Conservation (phyloP, 2,329 filamentous ascomycete genomes). For the Diplodia seriata region DNA sequence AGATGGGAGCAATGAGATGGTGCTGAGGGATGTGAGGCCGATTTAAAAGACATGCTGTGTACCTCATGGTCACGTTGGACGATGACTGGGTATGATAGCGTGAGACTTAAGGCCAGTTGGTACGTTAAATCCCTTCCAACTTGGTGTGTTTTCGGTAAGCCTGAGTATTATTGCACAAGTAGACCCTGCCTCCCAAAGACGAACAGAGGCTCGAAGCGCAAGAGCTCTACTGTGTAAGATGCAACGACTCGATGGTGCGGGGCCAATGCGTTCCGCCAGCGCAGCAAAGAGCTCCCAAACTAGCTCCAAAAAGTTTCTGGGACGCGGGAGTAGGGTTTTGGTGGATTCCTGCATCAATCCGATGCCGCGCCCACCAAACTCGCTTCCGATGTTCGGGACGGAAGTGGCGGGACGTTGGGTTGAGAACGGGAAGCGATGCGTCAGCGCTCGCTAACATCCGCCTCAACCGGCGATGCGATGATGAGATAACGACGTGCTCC, state of each 20-base stretch:
- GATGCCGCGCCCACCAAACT: not conserved
- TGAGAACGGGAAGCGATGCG: not conserved
- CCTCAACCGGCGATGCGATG: not conserved
- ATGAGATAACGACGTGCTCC: not conserved
- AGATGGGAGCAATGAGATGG: not conserved
- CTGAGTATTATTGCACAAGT: not conserved
- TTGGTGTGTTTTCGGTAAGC: not conserved
- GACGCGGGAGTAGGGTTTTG: not conserved
- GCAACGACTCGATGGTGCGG: not conserved
- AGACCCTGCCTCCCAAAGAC: not conserved
- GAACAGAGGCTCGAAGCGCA: not conserved
- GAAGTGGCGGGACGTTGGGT: not conserved
- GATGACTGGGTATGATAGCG: not conserved
- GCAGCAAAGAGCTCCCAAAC: not conserved
- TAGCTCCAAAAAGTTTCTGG: not conserved
- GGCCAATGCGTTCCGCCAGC: not conserved
- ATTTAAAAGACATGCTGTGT: not conserved
- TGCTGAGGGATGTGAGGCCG: constrained; percentile 1
- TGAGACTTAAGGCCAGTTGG: not conserved
- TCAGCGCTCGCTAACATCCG: constrained; percentile 1
- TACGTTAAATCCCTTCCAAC: not conserved
- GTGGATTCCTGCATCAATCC: not conserved
- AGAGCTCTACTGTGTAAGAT: not conserved
- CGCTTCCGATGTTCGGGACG: constrained; percentile 4
- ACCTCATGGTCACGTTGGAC: not conserved